These are phyloP conservation scores for Candida hispaniensis DNA, from an alignment of 805 yeast genomes.

Conservation along the genomic window DNA sequence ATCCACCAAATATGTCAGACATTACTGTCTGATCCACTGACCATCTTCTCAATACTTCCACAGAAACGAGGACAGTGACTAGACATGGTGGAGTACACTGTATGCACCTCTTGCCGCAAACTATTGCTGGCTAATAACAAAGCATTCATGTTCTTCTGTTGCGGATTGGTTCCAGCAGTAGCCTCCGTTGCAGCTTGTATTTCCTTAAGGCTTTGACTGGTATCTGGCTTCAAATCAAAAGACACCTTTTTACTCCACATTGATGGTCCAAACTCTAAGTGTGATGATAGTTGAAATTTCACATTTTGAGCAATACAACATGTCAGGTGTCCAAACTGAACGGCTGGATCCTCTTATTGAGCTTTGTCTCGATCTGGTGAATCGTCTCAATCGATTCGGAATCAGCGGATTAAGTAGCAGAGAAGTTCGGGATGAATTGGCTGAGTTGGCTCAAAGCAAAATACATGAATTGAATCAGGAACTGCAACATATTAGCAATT, in stretches of 20 bases:
- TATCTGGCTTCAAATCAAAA: conserved; percentile 3
- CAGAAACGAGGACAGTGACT: conserved; percentile 1
- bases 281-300: too few species aligned
- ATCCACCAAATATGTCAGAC: too few species aligned
- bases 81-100: conserved; percentile 1
- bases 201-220: conserved; percentile 12
- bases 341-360: conserved; percentile 2
- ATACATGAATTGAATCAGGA: conserved; percentile 11
- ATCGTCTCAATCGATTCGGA: conserved; percentile 10
- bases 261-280: too few species aligned
- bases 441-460: conserved; percentile 8
- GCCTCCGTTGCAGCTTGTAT: conserved; percentile 13
- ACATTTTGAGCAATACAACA: too few species aligned
- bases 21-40: too few species aligned
- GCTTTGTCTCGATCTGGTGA: conserved; percentile 6
- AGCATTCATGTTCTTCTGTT: conserved; percentile 11
- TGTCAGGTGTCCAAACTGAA: too few species aligned
- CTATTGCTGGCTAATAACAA: conserved; percentile 11
- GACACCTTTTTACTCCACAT: conserved; percentile 9
- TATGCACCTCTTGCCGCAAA: conserved; percentile 5
- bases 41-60: conserved; percentile 9
- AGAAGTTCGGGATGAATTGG: conserved; percentile 10
- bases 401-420: conserved; percentile 4
- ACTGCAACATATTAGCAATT: conserved; percentile 1
- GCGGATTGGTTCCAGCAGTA: conserved; percentile 2